Conservation (phyloP, 139 green algal genomes). For the Mychonastes homosphaera region DNA sequence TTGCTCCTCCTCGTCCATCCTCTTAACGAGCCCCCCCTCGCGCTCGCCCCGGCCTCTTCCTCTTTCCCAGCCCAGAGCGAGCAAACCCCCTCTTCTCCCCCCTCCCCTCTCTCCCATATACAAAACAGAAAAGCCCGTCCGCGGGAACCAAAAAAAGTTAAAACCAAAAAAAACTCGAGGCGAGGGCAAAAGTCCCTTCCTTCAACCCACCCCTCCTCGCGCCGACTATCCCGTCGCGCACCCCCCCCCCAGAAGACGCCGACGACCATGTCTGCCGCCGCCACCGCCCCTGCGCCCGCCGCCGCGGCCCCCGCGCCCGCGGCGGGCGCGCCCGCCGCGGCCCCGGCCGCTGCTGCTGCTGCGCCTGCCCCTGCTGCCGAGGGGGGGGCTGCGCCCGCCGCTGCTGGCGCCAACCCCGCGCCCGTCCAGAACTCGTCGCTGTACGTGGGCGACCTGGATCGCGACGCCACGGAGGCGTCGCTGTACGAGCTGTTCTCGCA, state of each 20-base stretch:
- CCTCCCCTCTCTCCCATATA: slow-evolving; percentile 4
- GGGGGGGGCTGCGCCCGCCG: background rate
- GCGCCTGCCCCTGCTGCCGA: slow-evolving; percentile 2
- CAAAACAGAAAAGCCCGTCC: slow-evolving; percentile 2
- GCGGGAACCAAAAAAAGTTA: slow-evolving; percentile 5
- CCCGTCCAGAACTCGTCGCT: slow-evolving; percentile 61
- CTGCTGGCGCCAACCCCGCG: slow-evolving; percentile 16
- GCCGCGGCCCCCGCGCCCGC: too few species aligned
- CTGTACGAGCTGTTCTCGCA: slow-evolving; percentile 85
- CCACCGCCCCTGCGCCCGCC: background rate
- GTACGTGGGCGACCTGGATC: slow-evolving; percentile 89
- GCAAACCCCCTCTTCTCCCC: background rate
- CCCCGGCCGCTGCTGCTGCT: slow-evolving; percentile 13
- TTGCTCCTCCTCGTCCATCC: too few species aligned
- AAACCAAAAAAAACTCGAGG: too few species aligned
- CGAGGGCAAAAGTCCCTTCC: background rate
- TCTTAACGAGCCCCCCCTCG: too few species aligned
- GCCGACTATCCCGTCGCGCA: background rate
- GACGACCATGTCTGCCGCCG: background rate
- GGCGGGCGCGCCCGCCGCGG: too few species aligned
- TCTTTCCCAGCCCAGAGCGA: too few species aligned
- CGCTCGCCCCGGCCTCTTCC: too few species aligned
- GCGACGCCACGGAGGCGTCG: slow-evolving; percentile 76
- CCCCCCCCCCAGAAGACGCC: background rate
- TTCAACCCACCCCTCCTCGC: background rate